A percentile compares a stretch with the other conserved stretches of the same genome.
phyloP scores from a whole-genome alignment of 2,329 filamentous ascomycete genomes.

The Hymenoscyphus salicellus region DNA sequence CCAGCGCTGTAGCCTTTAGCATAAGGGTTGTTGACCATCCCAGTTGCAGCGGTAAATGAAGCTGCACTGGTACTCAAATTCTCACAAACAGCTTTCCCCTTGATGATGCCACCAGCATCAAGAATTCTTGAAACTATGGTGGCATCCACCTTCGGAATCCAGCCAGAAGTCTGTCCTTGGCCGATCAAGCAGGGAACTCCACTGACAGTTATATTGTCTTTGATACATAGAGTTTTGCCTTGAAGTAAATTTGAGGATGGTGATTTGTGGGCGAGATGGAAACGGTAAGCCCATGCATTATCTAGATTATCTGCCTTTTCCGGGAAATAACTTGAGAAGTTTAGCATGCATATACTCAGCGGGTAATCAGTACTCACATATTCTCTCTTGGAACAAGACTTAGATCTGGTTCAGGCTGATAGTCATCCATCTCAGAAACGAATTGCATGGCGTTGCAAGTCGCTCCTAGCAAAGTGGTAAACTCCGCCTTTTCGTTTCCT shows the following conservation, averaged over 20 bases:
- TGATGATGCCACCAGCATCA: slow-evolving; percentile 49
- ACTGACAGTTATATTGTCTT: slow-evolving; percentile 54
- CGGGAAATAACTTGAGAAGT: slow-evolving; percentile 16
- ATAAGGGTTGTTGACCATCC: slow-evolving; percentile 47
- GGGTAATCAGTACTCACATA: slow-evolving; percentile 12
- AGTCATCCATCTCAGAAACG: slow-evolving; percentile 26
- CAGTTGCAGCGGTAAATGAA: slow-evolving; percentile 47
- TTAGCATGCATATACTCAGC: neutral
- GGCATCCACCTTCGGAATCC: slow-evolving; percentile 52
- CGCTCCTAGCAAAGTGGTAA: slow-evolving; percentile 22
- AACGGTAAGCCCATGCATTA: slow-evolving; percentile 24
- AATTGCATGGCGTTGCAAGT: slow-evolving; percentile 26
- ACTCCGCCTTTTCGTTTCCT: slow-evolving; percentile 23
- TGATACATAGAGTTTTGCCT: slow-evolving; percentile 49
- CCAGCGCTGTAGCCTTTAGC: slow-evolving; percentile 46
- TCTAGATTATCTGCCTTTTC: slow-evolving; percentile 21
- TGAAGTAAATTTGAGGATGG: slow-evolving; percentile 30
- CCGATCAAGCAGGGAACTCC: slow-evolving; percentile 53
- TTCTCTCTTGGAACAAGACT: slow-evolving; percentile 18
- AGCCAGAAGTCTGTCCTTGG: slow-evolving; percentile 48
- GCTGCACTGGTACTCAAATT: slow-evolving; percentile 51
- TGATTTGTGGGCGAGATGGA: slow-evolving; percentile 19
- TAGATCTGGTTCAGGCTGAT: slow-evolving; percentile 24
- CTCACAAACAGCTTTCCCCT: slow-evolving; percentile 53
- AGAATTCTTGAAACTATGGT: slow-evolving; percentile 51